Base-by-base conservation (phyloP, 495 filamentous ascomycete genomes). In the Thozetella sp. region DNA sequence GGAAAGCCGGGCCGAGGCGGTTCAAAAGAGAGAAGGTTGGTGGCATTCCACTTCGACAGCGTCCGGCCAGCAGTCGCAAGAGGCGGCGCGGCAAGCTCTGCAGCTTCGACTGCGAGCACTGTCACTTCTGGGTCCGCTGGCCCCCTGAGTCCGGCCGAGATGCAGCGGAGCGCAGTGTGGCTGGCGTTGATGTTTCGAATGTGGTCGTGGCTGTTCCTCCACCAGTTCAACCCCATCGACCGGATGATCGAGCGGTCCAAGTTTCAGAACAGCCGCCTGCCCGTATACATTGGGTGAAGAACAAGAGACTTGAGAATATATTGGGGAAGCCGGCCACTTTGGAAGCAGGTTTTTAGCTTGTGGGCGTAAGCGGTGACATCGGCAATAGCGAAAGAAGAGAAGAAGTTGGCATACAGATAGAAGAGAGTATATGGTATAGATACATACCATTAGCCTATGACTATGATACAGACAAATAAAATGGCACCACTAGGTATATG, bases 261-360 rank as follows among this genome's bases (percentile, higher is more conserved):
- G 43, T 64, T 65, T 63, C 57, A 63, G 46, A 40, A 59, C 20
- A 34, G 27, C 26, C 51, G 51, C 40, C 48, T 40, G 56, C 51
- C 60, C n/a, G 40, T 48, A 26, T 58, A 50, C 25, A 45, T 54
- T 57, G 58, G 54, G 51, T 25, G 45, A 51, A 27, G 56, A 62
- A 24, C 34, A 62, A 57, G 57, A 65, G 58, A 63, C n/a, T 24
- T 24, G n/a, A n/a, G n/a, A n/a, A n/a, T n/a, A n/a, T n/a, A n/a
- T n/a, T n/a, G n/a, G n/a, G n/a, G n/a, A n/a, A n/a, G n/a, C n/a
- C n/a, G n/a, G n/a, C n/a, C n/a, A n/a, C n/a, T n/a, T n/a, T n/a
- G n/a, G n/a, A n/a, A n/a, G n/a, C n/a, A n/a, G n/a, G n/a, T n/a
- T n/a, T n/a, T n/a, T n/a, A n/a, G n/a, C n/a, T n/a, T n/a, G n/a